Conservation (phyloP, 2,329 filamentous ascomycete genomes). For the Arthrobotrys musiformis region DNA sequence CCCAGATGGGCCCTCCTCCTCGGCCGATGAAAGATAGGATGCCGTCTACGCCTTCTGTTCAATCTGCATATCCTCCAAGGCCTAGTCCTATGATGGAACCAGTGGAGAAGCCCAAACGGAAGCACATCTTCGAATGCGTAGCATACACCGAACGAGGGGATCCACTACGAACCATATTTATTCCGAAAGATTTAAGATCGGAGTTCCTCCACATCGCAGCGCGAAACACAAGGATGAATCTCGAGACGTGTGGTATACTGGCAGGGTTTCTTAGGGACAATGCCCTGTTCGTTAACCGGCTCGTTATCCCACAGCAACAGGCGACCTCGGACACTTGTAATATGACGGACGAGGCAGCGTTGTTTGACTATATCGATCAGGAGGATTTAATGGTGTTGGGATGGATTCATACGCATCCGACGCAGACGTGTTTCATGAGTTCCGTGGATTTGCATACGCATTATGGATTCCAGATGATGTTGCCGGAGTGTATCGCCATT, state of each 20-base stretch:
- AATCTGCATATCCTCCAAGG: neutral
- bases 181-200: slow-evolving; percentile 78
- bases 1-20: slow-evolving; percentile 14
- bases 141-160: slow-evolving; percentile 90
- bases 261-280: slow-evolving; percentile 92
- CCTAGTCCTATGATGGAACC: slow-evolving; percentile 6
- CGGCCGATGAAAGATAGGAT: slow-evolving; percentile 59
- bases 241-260: slow-evolving; percentile 95
- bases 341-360: slow-evolving; percentile 82
- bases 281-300: slow-evolving; percentile 86
- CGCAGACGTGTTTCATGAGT: slow-evolving; percentile 97
- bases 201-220: slow-evolving; percentile 79
- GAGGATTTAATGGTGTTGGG: slow-evolving; percentile 87
- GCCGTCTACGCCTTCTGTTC: neutral
- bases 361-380: slow-evolving; percentile 89
- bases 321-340: slow-evolving; percentile 94
- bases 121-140: slow-evolving; percentile 78
- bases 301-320: slow-evolving; percentile 90
- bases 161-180: slow-evolving; percentile 85
- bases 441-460: slow-evolving; percentile 93
- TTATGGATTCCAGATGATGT: slow-evolving; percentile 92
- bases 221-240: slow-evolving; percentile 79
- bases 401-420: slow-evolving; percentile 98
- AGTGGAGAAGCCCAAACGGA: slow-evolving; percentile 58
- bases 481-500: slow-evolving; percentile 95